These are phyloP conservation scores for Nemania sp. DNA, from an alignment of 2,329 filamentous ascomycete genomes.

Conservation along the genomic window DNA sequence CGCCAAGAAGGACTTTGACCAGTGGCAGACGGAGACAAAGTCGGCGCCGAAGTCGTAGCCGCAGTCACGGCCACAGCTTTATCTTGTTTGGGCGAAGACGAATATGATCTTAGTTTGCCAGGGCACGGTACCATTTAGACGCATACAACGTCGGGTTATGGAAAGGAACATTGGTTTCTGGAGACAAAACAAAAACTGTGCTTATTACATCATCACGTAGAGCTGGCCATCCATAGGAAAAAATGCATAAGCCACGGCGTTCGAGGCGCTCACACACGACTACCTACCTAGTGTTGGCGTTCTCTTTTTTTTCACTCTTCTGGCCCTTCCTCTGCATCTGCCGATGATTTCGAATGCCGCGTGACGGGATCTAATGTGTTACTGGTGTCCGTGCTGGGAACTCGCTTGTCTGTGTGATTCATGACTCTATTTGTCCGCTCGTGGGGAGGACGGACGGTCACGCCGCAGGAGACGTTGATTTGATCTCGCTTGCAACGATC, in stretches of 20 bases:
- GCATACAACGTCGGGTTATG: background rate
- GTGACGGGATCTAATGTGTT: background rate
- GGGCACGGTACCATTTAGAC: slow-evolving; percentile 21
- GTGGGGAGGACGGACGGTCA: no score
- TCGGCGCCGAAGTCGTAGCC: slow-evolving; percentile 40
- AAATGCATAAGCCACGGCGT: slow-evolving; percentile 24
- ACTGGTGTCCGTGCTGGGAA: background rate
- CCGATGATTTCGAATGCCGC: background rate
- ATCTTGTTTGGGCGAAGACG: background rate
- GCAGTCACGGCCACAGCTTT: background rate
- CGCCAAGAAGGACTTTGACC: slow-evolving; percentile 60
- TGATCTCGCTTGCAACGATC: no score
- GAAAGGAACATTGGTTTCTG: slow-evolving; percentile 7
- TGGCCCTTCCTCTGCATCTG: background rate
- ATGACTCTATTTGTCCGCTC: no score
- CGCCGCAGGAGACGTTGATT: no score
- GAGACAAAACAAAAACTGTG: slow-evolving; percentile 11
- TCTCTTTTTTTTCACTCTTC: background rate
- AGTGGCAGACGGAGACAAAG: slow-evolving; percentile 58
- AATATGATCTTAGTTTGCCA: background rate
- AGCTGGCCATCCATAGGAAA: slow-evolving; percentile 8
- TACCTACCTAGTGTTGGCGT: background rate
- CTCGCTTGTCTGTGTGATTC: no score
- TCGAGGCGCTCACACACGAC: slow-evolving; percentile 4
- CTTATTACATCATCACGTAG: slow-evolving; percentile 13